Evolutionary conservation across 2,329 filamentous ascomycete genomes (phyloP).

Genomic region (Ceratocystis huliohia): DNA sequence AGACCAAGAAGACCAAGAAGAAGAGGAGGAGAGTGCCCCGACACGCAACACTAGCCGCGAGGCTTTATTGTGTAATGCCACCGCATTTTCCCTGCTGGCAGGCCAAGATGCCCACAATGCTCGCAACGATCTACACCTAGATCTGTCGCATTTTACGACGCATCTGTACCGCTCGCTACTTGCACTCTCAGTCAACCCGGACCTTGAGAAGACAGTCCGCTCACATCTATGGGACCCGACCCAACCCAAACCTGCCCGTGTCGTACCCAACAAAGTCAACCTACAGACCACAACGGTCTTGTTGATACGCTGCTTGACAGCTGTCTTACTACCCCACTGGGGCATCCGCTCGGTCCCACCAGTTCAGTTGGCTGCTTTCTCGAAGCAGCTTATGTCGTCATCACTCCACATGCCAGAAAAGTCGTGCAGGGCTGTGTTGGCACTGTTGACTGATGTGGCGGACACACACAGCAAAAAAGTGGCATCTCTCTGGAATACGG

Average conservation of each 20-base stretch:
- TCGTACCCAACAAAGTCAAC: slow-evolving; percentile 58
- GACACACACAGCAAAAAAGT: slow-evolving; percentile 75
- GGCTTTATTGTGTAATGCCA: slow-evolving; percentile 84
- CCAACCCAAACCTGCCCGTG: slow-evolving; percentile 30
- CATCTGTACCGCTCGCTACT: slow-evolving; percentile 83
- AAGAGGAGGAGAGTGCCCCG: slow-evolving; percentile 36
- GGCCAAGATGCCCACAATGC: slow-evolving; percentile 86
- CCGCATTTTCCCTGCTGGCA: slow-evolving; percentile 88
- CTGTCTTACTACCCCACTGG: slow-evolving; percentile 63
- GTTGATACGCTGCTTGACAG: slow-evolving; percentile 72
- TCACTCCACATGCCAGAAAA: slow-evolving; percentile 85
- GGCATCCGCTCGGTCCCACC: slow-evolving; percentile 66
- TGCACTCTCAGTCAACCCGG: slow-evolving; percentile 63
- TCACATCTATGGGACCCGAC: slow-evolving; percentile 57
- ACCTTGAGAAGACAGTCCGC: slow-evolving; percentile 70
- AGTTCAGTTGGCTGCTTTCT: slow-evolving; percentile 75
- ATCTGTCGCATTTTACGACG: slow-evolving; percentile 88
- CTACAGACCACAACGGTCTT: slow-evolving; percentile 90
- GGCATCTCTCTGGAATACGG: slow-evolving; percentile 79
- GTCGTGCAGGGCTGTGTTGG: slow-evolving; percentile 66
- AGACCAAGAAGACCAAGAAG: slow-evolving; percentile 33
- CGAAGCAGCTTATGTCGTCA: slow-evolving; percentile 75
- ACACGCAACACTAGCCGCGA: slow-evolving; percentile 70
- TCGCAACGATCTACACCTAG: slow-evolving; percentile 67
- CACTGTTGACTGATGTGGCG: slow-evolving; percentile 63